Evolutionary conservation across 805 yeast species (phyloP), one percentile per base, ranked within the genome.

Genomic region (Teunomyces aglyptinius): DNA sequence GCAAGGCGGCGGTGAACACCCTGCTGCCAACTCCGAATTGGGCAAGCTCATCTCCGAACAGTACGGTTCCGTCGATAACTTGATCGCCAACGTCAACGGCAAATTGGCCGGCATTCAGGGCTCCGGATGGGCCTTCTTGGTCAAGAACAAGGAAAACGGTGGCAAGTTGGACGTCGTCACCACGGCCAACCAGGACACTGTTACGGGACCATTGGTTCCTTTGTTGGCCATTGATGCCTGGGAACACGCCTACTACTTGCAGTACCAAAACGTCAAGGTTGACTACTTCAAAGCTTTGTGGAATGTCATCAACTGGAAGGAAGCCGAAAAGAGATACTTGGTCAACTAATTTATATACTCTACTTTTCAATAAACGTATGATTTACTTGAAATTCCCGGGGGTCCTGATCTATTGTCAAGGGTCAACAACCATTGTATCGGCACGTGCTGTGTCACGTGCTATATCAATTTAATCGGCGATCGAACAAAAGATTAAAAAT

Each of bases 231-330:
- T 89, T 63, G 97, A 89, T 60, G 96, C 96, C 50, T 89, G 97
- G 97, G 97, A 89, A 71, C 97, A 89, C 64, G 96, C 97, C 46
- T 89, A 89, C 78, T 89, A 89, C 78, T 77, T 90, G 70, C 96
- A 89, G 71, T 89, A 89, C 77, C 85, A 87, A 74, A 89, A 89
- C 74, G 90, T 85, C 64, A 89, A 90, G 78, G 95, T 68, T 38
- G 96, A 89, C 63, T 89, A 90, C 75, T 89, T 90, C 81, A 83
- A 86, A 71, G 92, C 95, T 52, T 86, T 89, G 70, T 89, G 97
- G 97, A 85, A 86, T 61, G 96, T 89, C 38, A 80, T 90, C 70
- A 89, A 89, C 81, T 89, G 97, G 97, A 77, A 83, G 67, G 95
- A 85, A 70, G 97, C 96, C 46, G 89, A 82, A 59, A 76, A 73